Base-by-base conservation (phyloP, 2,329 filamentous ascomycete genomes). In the Aspergillus aculeatinus region DNA sequence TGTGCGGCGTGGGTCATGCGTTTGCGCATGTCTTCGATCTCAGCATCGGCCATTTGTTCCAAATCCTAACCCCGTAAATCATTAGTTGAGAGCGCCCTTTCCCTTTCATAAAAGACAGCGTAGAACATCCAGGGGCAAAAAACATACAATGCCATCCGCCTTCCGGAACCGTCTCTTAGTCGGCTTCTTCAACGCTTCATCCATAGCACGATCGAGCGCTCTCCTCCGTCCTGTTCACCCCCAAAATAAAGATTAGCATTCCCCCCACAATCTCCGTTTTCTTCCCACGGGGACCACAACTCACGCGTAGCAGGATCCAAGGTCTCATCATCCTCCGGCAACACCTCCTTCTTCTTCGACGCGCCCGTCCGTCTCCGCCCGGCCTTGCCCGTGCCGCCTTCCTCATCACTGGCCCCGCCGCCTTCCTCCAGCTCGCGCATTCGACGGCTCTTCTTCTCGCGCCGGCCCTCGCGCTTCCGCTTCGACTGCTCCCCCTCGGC, bases 1-100 rank as follows among this genome's bases (percentile, higher is more conserved):
- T 93, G 86, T 61, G 94, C 96, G 16, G 95, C 95, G 66, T 87
- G 84, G 67, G 95, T 92, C 93, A 99, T 99, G 59, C 88, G 87
- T 57, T 90, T 84, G 71, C 95, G 95, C 74, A 99, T 89, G 52
- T 89, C 84, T 59, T 91, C 91, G 64, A 99, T 92, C 71, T 96
- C 89, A 49, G 92, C 90, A 73, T 98, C 95, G 66, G 94, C 90
- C 78, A 90, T 89, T 69, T 92, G 89, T 74, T 97, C 93, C 51
- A 98, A 83, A 66, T 98, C 94, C 90, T 94, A 68, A 62, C 31
- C 14, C 16, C 39, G 16, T 44, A 5, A 9, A 35, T 5, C 12
- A 35, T 35, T 35, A 19, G 51, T 68, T 48, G 63, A 64, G 60
- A 61, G 19, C n/a, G 10, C 31, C 35, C 19, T 19, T 33, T 5